phyloP scores from a whole-genome alignment of 768 basidiomycete genomes.

The Boletus huronensis region DNA sequence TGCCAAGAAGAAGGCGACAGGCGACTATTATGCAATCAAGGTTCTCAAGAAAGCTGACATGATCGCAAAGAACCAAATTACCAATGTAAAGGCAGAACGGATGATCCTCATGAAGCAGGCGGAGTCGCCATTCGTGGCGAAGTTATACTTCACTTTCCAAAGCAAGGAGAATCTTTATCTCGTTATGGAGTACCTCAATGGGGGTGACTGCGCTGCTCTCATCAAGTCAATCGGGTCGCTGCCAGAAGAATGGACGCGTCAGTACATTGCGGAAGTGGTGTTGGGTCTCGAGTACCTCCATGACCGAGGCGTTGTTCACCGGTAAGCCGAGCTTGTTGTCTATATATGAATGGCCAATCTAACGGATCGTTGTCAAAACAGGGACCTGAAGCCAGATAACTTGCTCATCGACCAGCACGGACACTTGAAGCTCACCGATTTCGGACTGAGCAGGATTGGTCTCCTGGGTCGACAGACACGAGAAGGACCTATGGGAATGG shows the following conservation, averaged over 20 bases:
- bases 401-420: conserved; percentile 95
- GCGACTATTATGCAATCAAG: conserved; percentile 99
- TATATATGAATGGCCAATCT: not conserved
- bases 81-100: conserved; percentile 98
- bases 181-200: conserved; percentile 99
- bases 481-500: conserved; percentile 47
- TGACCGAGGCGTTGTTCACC: conserved; percentile 91
- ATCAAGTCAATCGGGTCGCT: conserved; percentile 93
- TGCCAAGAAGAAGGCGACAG: conserved; percentile 96
- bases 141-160: conserved; percentile 98
- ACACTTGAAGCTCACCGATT: conserved; percentile 97
- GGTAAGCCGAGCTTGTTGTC: conserved; percentile 48
- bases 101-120: conserved; percentile 99
- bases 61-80: conserved; percentile 99
- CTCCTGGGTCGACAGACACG: conserved; percentile 95
- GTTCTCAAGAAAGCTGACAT: conserved; percentile 99
- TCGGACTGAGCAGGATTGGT: conserved; percentile 95
- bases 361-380: conserved; percentile 30
- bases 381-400: conserved; percentile 98
- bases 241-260: conserved; percentile 95
- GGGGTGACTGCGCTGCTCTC: conserved; percentile 95
- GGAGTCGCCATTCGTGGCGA: conserved; percentile 96
- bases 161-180: conserved; percentile 98
- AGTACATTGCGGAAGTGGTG: conserved; percentile 95
- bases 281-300: conserved; percentile 97